These are phyloP conservation scores for Pterulicium gracile DNA, from an alignment of 1,284 basidiomycete genomes.

Conservation along the genomic window DNA sequence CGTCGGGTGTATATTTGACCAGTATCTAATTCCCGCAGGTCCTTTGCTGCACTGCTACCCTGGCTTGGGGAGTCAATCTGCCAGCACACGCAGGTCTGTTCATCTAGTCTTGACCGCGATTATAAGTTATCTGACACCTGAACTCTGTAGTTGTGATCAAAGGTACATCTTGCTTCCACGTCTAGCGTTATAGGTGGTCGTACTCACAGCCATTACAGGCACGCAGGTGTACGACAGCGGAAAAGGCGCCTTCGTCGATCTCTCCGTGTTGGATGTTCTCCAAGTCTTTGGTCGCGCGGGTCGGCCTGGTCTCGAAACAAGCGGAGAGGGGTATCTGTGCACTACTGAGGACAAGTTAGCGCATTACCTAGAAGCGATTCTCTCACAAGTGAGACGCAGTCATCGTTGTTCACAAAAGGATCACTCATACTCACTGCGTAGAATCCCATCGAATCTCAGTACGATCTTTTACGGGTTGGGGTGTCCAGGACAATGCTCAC, in stretches of 20 bases:
- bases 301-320: constrained; percentile 89
- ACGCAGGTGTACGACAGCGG: constrained; percentile 93
- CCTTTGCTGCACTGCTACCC: constrained; percentile 94
- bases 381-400: constrained; percentile 76
- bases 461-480: constrained; percentile 5
- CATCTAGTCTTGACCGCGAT: background rate
- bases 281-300: constrained; percentile 98
- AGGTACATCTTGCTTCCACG: too few relatives aligned
- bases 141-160: too few relatives aligned
- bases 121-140: background rate
- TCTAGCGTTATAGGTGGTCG: too few relatives aligned
- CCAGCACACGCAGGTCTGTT: constrained; percentile 87
- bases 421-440: constrained; percentile 12
- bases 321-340: constrained; percentile 96
- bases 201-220: constrained; percentile 98
- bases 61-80: constrained; percentile 99
- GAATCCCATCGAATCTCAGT: constrained; percentile 97
- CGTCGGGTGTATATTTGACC: too few relatives aligned
- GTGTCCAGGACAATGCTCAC: too few relatives aligned
- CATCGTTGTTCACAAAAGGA: too few relatives aligned
- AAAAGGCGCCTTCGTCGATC: constrained; percentile 84
- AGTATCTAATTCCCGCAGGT: constrained; percentile 44
- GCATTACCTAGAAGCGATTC: constrained; percentile 87
- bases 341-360: constrained; percentile 89
- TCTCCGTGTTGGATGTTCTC: constrained; percentile 92